Percentiles rank a stretch among this genome's conserved stretches.
phyloP scores from a whole-genome alignment of 1,284 basidiomycete genomes.

The Microstroma glucosiphilum region DNA sequence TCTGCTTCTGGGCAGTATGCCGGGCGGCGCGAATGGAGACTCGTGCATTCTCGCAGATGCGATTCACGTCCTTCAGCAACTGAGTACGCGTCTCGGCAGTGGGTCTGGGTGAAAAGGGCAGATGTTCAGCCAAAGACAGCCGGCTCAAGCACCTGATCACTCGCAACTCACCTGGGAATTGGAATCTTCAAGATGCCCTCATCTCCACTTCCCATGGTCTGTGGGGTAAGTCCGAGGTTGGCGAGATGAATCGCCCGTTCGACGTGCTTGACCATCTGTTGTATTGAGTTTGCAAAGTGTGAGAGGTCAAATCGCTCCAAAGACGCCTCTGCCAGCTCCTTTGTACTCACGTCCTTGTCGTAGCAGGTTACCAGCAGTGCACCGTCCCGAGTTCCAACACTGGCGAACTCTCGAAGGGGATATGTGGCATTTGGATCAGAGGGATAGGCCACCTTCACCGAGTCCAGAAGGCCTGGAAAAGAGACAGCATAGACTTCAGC shows the following conservation, averaged over 20 bases:
- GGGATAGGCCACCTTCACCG: conserved; percentile 28
- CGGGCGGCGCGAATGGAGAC: conserved; percentile 38
- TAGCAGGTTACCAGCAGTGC: conserved; percentile 42
- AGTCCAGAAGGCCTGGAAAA: conserved; percentile 28
- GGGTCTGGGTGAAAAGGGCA: conserved; percentile 16
- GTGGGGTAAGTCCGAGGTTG: conserved; percentile 38
- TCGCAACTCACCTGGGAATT: conserved; percentile 29
- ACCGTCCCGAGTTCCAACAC: conserved; percentile 43
- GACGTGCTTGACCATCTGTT: conserved; percentile 41
- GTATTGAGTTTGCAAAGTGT: not conserved
- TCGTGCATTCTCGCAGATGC: conserved; percentile 45
- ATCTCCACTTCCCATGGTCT: conserved; percentile 27
- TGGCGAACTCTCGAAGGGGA: conserved; percentile 42
- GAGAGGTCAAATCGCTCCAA: too few relatives aligned
- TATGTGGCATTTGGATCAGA: conserved; percentile 17
- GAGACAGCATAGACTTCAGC: not conserved
- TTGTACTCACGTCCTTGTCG: conserved; percentile 28
- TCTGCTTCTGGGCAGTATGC: conserved; percentile 45
- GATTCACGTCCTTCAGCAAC: conserved; percentile 38
- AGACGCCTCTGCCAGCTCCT: not conserved
- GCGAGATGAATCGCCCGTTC: conserved; percentile 44
- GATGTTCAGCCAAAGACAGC: not conserved
- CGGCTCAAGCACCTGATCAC: not conserved
- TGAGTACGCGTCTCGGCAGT: conserved; percentile 41
- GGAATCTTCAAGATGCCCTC: conserved; percentile 41